Percentiles rank a stretch among this genome's conserved stretches.
These are phyloP conservation scores for Biancaea sappan DNA, from an alignment of 306 rosid genomes.

Conservation along the genomic window DNA sequence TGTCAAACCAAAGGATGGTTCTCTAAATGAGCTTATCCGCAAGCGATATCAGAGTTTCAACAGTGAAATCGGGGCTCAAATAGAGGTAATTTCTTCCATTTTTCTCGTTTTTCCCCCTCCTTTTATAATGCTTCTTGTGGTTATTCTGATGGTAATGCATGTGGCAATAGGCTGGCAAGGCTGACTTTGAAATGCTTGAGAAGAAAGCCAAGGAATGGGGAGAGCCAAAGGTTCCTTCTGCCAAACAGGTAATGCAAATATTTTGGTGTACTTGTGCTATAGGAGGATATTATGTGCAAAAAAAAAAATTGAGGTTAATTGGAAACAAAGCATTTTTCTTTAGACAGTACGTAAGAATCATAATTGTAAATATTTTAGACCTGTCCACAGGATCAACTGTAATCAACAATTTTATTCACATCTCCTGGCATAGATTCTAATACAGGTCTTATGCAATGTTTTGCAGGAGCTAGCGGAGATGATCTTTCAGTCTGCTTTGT, in stretches of 20 bases:
- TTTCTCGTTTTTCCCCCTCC: not conserved
- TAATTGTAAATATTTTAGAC: too few species aligned
- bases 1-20: constrained; percentile 70
- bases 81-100: constrained; percentile 60
- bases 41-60: constrained; percentile 85
- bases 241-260: constrained; percentile 73
- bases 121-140: constrained; percentile 18
- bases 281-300: not conserved
- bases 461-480: constrained; percentile 97
- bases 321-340: too few species aligned
- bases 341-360: too few species aligned
- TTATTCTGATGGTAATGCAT: constrained; percentile 32
- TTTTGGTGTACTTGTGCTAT: not conserved
- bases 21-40: constrained; percentile 77
- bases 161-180: constrained; percentile 78
- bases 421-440: constrained; percentile 11
- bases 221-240: constrained; percentile 88
- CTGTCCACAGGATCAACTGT: not conserved
- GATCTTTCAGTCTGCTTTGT: constrained; percentile 79
- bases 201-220: constrained; percentile 86
- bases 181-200: constrained; percentile 89
- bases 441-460: constrained; percentile 1
- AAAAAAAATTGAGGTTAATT: too few species aligned
- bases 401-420: not conserved
- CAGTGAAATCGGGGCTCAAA: constrained; percentile 68